Evolutionary conservation across 306 rosid species (phyloP).

Genomic region (Prunus mume): DNA sequence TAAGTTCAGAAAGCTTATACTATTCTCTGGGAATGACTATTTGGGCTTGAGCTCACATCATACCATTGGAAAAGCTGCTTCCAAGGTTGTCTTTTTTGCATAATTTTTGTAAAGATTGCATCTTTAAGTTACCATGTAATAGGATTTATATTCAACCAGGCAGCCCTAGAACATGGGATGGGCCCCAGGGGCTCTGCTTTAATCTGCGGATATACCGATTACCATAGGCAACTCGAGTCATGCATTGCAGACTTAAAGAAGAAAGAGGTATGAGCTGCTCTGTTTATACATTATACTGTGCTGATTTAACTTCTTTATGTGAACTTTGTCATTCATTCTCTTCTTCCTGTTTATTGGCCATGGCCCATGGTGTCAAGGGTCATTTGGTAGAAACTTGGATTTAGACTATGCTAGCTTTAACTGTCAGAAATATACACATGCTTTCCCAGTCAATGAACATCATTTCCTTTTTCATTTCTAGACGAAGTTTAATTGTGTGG

Average conservation of each 20-base stretch:
- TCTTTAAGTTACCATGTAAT: conserved; percentile 3
- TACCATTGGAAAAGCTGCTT: conserved; percentile 65
- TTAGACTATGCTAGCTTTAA: not conserved
- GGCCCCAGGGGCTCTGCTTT: conserved; percentile 98
- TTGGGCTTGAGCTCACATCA: conserved; percentile 93
- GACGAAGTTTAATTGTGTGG: not conserved
- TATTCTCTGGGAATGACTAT: conserved; percentile 93
- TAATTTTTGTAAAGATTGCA: not conserved
- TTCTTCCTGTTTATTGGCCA: not conserved
- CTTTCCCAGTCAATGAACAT: not conserved
- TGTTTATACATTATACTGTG: not conserved
- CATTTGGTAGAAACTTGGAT: not conserved
- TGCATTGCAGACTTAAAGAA: conserved; percentile 84
- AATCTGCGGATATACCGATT: conserved; percentile 89
- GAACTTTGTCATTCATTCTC: not conserved
- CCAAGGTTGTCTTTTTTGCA: conserved; percentile 41
- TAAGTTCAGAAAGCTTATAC: conserved; percentile 49
- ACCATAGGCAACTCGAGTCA: conserved; percentile 80
- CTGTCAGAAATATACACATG: not conserved
- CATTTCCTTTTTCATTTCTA: not conserved
- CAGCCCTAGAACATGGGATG: conserved; percentile 84
- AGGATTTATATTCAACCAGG: conserved; percentile 44
- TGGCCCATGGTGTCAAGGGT: not conserved
- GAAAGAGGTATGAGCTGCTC: conserved; percentile 67
- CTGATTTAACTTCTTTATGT: conserved; percentile 5